Evolutionary conservation across 768 basidiomycete species (phyloP), one percentile per base, ranked within the genome.

Genomic region (Polyporus arcularius): DNA sequence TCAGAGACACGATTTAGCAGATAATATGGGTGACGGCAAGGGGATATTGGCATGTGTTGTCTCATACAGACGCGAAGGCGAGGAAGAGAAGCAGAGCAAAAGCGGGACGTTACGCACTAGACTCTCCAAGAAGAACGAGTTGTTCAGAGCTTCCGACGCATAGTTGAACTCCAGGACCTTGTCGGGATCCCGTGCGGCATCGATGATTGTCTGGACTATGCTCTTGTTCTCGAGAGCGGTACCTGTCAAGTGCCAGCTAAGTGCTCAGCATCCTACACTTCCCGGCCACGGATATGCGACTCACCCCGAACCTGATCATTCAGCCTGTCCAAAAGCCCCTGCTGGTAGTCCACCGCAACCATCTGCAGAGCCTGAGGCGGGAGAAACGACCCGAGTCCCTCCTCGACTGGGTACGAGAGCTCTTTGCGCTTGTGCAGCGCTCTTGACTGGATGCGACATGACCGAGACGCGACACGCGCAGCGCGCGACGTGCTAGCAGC

Each of bases 121-220:
- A 58, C 80, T 81, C 65, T 92, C 83, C 31, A 99, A 82, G 81
- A 98, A 98, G 82, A 93, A 98, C 67, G 87, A 87, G 74, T 97
- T 98, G 77, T 98, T 99, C 62, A 98, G 78, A 5, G 96, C 92
- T 49, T 93, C 83, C 64, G 90, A 90, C 4, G 96, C 94, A 70
- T 96, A 94, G 74, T 92, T 96, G 75, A 95, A 98, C 28, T 85
- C 84, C 54, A 96, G 74, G 1, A 85, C 81, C 54, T 85, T 75
- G 26, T 82, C 77, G 45, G 82, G 83, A 32, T 84, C 75, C 15
- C 76, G 67, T 0, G 93, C 84, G 10, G 89, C 85, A 39, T 81
- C 80, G 35, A 92, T 80, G 28, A 96, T 82, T 26, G 89, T 90
- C 69, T 94, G 86, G 0, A 83, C 81, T 35, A 96, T 82, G 53